Evolutionary conservation across 2,329 filamentous ascomycete genomes (phyloP), one percentile per base, ranked within the genome.

Genomic region (Colletotrichum chlorophyti): DNA sequence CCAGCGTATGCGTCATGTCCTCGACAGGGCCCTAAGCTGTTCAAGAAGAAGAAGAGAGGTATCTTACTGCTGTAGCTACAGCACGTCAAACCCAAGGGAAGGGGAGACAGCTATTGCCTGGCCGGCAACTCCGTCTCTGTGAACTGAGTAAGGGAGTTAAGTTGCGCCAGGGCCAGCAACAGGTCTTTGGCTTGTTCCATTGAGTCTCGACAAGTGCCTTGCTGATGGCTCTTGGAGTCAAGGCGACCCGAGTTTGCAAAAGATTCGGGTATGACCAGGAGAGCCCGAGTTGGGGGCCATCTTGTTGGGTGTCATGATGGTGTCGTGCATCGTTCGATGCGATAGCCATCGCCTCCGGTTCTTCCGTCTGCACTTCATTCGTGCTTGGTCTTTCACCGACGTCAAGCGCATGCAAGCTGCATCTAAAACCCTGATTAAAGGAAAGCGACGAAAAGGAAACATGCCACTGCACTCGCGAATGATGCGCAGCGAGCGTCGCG

Each of bases 11-110:
- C 32, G 48, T 53, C 48, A 29, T 53, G 48, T 53, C n/a, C 38
- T 41, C 15, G 47, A 52, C 40, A 58, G 53, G 53, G 40, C 52
- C 32, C 38, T n/a, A 19, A 58, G 53, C 53, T 58, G 53, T 53
- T 37, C 10, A n/a, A n/a, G n/a, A n/a, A n/a, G n/a, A n/a, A n/a
- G n/a, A n/a, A n/a, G n/a, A n/a, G n/a, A n/a, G 23, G 21, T 4
- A 14, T 51, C 34, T 21, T 17, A 52, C 43, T 50, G 31, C 38
- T 40, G 12, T 31, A 27, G 29, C 19, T 29, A 24, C 23, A 23
- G 24, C 6, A 42, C 21, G 17, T 14, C 19, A 42, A 17, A n/a
- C 10, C 37, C 26, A 32, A 32, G 10, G 12, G n/a, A 24, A 52
- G 15, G 41, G 19, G 5, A 3, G 10, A 32, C 37, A 35, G 21